phyloP scores from a whole-genome alignment of 192 early-diverging fungal species.

The Thoreauomyces humboldtii region DNA sequence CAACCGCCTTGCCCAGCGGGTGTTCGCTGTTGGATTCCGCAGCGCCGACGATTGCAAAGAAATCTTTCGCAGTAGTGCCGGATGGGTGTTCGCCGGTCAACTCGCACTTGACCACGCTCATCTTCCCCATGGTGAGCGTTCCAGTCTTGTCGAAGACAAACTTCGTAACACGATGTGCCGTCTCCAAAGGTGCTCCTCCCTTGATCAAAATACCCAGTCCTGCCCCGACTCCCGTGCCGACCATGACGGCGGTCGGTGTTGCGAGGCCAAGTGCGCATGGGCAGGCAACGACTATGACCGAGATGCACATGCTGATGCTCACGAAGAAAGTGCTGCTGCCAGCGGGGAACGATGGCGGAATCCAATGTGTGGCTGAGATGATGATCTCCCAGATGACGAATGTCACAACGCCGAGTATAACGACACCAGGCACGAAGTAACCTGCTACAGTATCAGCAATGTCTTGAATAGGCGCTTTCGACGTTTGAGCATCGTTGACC shows the following conservation, averaged over 20 bases:
- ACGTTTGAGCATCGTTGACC: conserved; percentile 90
- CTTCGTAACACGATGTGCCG: conserved; percentile 74
- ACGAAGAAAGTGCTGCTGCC: conserved; percentile 54
- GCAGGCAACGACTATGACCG: conserved; percentile 94
- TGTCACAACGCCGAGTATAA: conserved; percentile 68
- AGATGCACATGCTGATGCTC: conserved; percentile 85
- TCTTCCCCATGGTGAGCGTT: conserved; percentile 76
- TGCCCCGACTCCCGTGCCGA: conserved; percentile 95
- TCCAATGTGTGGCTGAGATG: conserved; percentile 5
- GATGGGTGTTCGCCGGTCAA: conserved; percentile 64
- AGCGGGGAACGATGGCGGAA: conserved; percentile 28
- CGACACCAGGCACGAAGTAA: conserved; percentile 87
- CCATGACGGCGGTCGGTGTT: conserved; percentile 98
- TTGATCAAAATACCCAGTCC: conserved; percentile 95
- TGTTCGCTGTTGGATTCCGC: conserved; percentile 88
- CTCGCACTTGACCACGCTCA: conserved; percentile 57
- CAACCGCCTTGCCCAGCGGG: conserved; percentile 81
- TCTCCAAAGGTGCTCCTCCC: conserved; percentile 83
- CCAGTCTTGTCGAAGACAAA: conserved; percentile 99
- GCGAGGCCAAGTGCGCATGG: conserved; percentile 95
- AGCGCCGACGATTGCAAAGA: conserved; percentile 67
- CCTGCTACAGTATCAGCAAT: conserved; percentile 85
- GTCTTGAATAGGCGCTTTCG: conserved; percentile 93
- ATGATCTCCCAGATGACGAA: conserved; percentile 77
- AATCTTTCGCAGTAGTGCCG: conserved; percentile 28